Percentiles rank a stretch among this genome's conserved stretches.
phyloP scores from a whole-genome alignment of 2,329 filamentous ascomycete genomes.

The Venturia effusa region DNA sequence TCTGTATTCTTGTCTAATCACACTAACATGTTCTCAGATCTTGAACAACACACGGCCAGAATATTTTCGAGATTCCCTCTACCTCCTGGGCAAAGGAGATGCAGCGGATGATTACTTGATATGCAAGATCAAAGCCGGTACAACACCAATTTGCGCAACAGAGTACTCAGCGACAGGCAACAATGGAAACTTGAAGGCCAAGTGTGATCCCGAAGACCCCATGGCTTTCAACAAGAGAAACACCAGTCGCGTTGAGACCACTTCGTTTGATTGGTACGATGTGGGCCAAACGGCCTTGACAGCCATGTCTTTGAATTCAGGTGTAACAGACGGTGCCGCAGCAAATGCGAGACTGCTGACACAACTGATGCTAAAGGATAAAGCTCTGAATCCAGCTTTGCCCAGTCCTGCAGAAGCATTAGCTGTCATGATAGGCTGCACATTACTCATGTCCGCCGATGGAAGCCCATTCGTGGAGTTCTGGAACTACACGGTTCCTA shows the following conservation, averaged over 20 bases:
- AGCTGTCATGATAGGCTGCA: conserved; percentile 57
- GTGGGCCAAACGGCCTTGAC: conserved; percentile 33
- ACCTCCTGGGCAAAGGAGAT: conserved; percentile 49
- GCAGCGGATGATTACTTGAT: conserved; percentile 48
- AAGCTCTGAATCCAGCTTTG: conserved; percentile 36
- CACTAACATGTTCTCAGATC: background rate
- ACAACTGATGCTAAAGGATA: conserved; percentile 29
- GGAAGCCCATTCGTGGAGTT: conserved; percentile 49
- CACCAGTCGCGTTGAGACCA: conserved; percentile 40
- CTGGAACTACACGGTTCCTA: conserved; percentile 26
- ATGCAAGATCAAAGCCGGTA: conserved; percentile 54
- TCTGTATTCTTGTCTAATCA: background rate
- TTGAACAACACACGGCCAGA: conserved; percentile 24
- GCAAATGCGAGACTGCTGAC: conserved; percentile 34
- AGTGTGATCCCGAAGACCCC: conserved; percentile 46
- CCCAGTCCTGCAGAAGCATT: conserved; percentile 66
- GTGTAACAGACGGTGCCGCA: conserved; percentile 31
- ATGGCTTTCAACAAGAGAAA: conserved; percentile 47
- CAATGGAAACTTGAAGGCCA: conserved; percentile 48
- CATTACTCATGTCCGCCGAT: conserved; percentile 49
- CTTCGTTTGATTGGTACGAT: conserved; percentile 32
- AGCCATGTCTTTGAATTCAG: conserved; percentile 32
- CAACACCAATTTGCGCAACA: conserved; percentile 58
- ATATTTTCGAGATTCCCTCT: conserved; percentile 44
- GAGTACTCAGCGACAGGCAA: conserved; percentile 31